Conservation (phyloP, 2,329 filamentous ascomycete genomes). For the Penicillium sp. region DNA sequence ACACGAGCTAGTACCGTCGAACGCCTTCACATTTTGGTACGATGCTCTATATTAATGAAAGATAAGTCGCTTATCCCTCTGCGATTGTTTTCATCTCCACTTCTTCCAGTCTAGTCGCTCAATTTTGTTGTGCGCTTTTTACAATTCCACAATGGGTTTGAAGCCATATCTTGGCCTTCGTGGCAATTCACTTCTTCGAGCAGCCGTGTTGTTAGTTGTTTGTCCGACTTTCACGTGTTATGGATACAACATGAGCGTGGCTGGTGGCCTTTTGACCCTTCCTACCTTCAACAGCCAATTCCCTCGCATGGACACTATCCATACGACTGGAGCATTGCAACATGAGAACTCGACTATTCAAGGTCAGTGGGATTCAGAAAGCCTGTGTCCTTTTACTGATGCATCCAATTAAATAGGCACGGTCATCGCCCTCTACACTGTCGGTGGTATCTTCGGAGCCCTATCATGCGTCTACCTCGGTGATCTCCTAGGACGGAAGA, state of each 20-base stretch:
- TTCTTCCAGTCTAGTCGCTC: neutral
- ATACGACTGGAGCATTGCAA: slow-evolving; percentile 44
- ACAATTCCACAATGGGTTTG: slow-evolving; percentile 14
- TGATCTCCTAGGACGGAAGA: slow-evolving; percentile 47
- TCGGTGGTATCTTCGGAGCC: slow-evolving; percentile 50
- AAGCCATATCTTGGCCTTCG: slow-evolving; percentile 25
- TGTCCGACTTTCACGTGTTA: slow-evolving; percentile 48
- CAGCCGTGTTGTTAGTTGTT: slow-evolving; percentile 23
- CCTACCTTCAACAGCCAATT: slow-evolving; percentile 37
- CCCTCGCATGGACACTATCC: slow-evolving; percentile 51
- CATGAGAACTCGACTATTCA: slow-evolving; percentile 47
- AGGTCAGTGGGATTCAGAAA: slow-evolving; percentile 12
- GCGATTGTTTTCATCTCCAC: neutral
- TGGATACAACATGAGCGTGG: slow-evolving; percentile 55
- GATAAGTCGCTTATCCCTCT: neutral
- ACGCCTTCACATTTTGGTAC: neutral
- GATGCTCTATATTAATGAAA: neutral
- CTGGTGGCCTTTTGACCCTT: slow-evolving; percentile 46
- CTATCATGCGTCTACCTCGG: slow-evolving; percentile 48
- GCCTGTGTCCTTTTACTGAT: neutral
- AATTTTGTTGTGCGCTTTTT: neutral
- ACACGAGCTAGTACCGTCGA: neutral
- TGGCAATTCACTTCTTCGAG: slow-evolving; percentile 22
- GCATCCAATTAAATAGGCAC: slow-evolving; percentile 28
- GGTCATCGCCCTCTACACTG: slow-evolving; percentile 48